Conservation (phyloP, 1,139 yeast species). For the Kodamaea arcana region DNA sequence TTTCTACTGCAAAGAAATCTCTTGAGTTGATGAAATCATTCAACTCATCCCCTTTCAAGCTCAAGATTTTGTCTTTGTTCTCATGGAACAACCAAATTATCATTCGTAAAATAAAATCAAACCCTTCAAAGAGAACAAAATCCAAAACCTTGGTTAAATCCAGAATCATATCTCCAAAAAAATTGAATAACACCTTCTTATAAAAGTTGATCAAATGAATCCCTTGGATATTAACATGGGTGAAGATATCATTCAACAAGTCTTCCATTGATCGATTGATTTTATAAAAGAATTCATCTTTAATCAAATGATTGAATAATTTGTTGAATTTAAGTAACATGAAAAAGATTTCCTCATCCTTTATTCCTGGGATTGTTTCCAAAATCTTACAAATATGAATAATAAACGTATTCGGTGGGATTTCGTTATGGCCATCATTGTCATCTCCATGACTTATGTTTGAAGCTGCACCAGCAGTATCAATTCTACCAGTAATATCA, state of each 20-base stretch:
- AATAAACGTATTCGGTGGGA: conserved; percentile 23
- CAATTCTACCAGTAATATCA: conserved; percentile 14
- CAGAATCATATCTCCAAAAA: conserved; percentile 18
- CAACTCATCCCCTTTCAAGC: conserved; percentile 29
- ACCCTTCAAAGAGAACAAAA: conserved; percentile 40
- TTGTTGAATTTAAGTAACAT: conserved; percentile 34
- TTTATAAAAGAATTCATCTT: conserved; percentile 39
- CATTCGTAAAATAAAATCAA: conserved; percentile 31
- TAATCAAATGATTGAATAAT: conserved; percentile 22
- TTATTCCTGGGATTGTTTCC: conserved; percentile 18
- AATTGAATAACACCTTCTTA: conserved; percentile 21
- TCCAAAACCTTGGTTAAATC: conserved; percentile 25
- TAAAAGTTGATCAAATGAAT: conserved; percentile 26
- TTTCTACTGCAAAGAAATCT: conserved; percentile 17
- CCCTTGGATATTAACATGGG: conserved; percentile 39
- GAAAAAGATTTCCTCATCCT: conserved; percentile 29
- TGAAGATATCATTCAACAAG: conserved; percentile 20
- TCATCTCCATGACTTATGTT: conserved; percentile 1
- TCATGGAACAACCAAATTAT: conserved; percentile 22
- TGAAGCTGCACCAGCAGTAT: background rate
- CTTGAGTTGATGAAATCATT: conserved; percentile 20
- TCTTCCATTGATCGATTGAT: conserved; percentile 38
- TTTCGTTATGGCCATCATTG: conserved; percentile 5
- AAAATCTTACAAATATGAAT: conserved; percentile 21
- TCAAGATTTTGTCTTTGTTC: conserved; percentile 17